Percentiles rank a stretch among this genome's conserved stretches.
These are phyloP conservation scores for Collariella sp. DNA, from an alignment of 495 filamentous ascomycete genomes.

Conservation along the genomic window DNA sequence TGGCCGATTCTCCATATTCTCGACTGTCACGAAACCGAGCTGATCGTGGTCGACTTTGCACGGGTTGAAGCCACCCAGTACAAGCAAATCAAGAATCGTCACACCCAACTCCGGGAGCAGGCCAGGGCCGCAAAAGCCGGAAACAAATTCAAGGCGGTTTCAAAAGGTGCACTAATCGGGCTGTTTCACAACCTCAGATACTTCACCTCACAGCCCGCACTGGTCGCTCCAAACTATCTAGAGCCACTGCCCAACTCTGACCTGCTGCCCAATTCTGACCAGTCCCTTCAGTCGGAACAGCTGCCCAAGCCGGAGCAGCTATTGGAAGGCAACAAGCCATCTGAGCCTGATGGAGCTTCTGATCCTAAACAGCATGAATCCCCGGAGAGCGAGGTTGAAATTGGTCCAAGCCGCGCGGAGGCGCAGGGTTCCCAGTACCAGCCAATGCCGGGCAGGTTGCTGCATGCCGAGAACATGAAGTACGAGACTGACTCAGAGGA, in stretches of 20 bases:
- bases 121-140: neutral
- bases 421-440: too few species aligned
- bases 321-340: too few species aligned
- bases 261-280: too few species aligned
- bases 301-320: too few species aligned
- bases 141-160: neutral
- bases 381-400: too few species aligned
- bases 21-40: constrained; percentile 7
- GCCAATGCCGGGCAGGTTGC: too few species aligned
- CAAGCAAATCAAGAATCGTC: neutral
- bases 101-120: neutral
- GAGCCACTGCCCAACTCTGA: neutral
- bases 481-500: too few species aligned
- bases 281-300: too few species aligned
- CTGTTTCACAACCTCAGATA: neutral
- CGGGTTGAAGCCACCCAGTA: neutral
- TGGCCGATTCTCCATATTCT: constrained; percentile 51
- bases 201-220: constrained; percentile 3
- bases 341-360: neutral
- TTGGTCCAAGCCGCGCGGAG: too few species aligned
- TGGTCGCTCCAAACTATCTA: neutral
- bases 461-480: too few species aligned
- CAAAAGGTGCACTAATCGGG: neutral
- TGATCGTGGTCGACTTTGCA: constrained; percentile 1
- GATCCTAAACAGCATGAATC: neutral